phyloP scores from a whole-genome alignment of 352 stramenopile genomes.

The Bremia lactucae region DNA sequence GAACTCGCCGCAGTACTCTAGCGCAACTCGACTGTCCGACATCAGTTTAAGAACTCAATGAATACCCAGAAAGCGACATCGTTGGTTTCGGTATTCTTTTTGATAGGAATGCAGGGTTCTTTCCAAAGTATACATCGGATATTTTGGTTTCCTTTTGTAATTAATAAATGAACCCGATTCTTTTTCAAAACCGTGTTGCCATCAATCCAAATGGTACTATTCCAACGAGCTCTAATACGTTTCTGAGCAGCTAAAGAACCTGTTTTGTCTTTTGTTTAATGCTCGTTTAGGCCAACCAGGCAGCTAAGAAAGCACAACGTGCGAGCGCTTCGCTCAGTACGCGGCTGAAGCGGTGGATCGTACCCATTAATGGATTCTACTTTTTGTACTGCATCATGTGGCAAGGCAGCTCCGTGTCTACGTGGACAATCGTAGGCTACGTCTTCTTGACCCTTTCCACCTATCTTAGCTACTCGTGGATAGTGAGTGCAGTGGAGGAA shows the following conservation, averaged over 20 bases:
- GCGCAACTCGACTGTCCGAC: slow-evolving; percentile 11
- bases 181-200: too few species aligned
- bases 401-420: slow-evolving; percentile 50
- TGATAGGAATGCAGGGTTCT: too few species aligned
- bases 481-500: slow-evolving; percentile 65
- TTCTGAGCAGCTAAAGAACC: too few species aligned
- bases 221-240: too few species aligned
- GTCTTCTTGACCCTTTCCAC: slow-evolving; percentile 49
- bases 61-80: too few species aligned
- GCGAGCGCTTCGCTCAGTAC: slow-evolving; percentile 56
- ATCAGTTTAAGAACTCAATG: too few species aligned
- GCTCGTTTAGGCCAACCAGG: slow-evolving; percentile 57
- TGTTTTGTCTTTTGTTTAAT: too few species aligned
- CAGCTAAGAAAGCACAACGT: slow-evolving; percentile 75
- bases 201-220: too few species aligned
- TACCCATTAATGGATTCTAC: slow-evolving; percentile 75
- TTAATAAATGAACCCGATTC: too few species aligned
- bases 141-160: too few species aligned
- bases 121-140: too few species aligned
- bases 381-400: slow-evolving; percentile 69
- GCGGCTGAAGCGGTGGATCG: slow-evolving; percentile 67
- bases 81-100: too few species aligned
- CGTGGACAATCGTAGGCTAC: slow-evolving; percentile 64
- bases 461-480: slow-evolving; percentile 76
- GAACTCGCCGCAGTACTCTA: slow-evolving; percentile 47